Evolutionary conservation across 257 asterid species (phyloP).

Genomic region (Primulina tabacum): DNA sequence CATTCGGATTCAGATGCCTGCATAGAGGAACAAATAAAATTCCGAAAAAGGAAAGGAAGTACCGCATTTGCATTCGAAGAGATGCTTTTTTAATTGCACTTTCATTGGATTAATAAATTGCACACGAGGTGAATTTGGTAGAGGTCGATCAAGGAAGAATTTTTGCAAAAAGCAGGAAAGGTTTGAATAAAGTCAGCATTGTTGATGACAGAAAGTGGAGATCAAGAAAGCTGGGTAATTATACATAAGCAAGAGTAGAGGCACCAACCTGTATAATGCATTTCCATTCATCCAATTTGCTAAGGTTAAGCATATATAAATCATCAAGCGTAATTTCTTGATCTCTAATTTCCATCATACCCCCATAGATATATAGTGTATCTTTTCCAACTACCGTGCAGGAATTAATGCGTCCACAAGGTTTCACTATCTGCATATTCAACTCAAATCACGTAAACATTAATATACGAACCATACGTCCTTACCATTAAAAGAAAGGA

Average conservation of each 20-base stretch:
- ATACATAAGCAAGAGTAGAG: constrained; percentile 20
- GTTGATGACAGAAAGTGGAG: not conserved
- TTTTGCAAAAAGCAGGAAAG: too few species aligned
- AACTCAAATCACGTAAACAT: constrained; percentile 16
- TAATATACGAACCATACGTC: not conserved
- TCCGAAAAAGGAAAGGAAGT: constrained; percentile 11
- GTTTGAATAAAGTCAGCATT: too few species aligned
- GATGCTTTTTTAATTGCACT: not conserved
- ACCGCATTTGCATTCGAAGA: constrained; percentile 1
- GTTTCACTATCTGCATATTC: constrained; percentile 73
- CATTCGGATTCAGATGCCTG: constrained; percentile 97
- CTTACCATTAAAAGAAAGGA: not conserved
- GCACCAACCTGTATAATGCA: constrained; percentile 76
- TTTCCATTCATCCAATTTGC: constrained; percentile 97
- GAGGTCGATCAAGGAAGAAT: too few species aligned
- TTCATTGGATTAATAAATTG: not conserved
- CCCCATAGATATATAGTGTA: constrained; percentile 81
- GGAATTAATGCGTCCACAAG: constrained; percentile 94
- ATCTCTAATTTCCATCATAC: constrained; percentile 94
- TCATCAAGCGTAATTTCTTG: constrained; percentile 91
- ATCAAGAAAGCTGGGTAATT: constrained; percentile 17
- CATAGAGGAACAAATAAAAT: constrained; percentile 22
- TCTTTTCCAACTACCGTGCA: constrained; percentile 87
- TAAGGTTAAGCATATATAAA: constrained; percentile 79
- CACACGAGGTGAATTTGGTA: too few species aligned